A percentile compares a stretch with the other conserved stretches of the same genome.
Evolutionary conservation across 106 monocot species (phyloP).

Genomic region (Allium fistulosum): DNA sequence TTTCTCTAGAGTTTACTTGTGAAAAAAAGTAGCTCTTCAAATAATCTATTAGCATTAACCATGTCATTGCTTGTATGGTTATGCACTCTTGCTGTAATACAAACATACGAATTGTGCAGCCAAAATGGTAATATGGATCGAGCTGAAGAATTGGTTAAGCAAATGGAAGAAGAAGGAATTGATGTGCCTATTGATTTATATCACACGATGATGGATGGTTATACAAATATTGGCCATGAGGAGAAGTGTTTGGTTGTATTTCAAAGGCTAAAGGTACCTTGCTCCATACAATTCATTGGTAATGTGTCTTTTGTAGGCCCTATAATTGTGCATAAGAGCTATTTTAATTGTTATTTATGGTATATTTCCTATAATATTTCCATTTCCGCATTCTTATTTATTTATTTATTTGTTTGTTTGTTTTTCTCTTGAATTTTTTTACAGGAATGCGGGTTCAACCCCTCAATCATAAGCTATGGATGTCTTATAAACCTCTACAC

Average conservation of each 20-base stretch:
- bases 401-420: conserved; percentile 17
- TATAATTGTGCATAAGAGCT: neutral
- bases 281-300: neutral
- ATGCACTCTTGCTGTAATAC: too few relatives aligned
- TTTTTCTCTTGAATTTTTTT: conserved; percentile 19
- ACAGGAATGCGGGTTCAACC: conserved; percentile 86
- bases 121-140: conserved; percentile 78
- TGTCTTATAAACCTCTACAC: conserved; percentile 90
- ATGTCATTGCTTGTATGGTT: too few relatives aligned
- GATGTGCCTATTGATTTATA: conserved; percentile 94
- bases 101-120: conserved; percentile 26
- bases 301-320: neutral
- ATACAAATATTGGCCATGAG: conserved; percentile 74
- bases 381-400: neutral
- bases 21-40: too few relatives aligned
- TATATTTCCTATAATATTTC: neutral
- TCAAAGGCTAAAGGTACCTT: conserved; percentile 81
- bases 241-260: conserved; percentile 89
- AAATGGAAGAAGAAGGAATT: conserved; percentile 95
- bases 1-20: too few relatives aligned
- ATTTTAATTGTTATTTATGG: too few relatives aligned
- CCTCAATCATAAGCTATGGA: conserved; percentile 88
- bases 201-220: conserved; percentile 99
- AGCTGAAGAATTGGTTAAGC: conserved; percentile 76
- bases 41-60: too few relatives aligned